Percentiles rank a stretch among this genome's conserved stretches.
Conservation (phyloP, 192 early-diverging fungal genomes). For the Geranomyces variabilis region DNA sequence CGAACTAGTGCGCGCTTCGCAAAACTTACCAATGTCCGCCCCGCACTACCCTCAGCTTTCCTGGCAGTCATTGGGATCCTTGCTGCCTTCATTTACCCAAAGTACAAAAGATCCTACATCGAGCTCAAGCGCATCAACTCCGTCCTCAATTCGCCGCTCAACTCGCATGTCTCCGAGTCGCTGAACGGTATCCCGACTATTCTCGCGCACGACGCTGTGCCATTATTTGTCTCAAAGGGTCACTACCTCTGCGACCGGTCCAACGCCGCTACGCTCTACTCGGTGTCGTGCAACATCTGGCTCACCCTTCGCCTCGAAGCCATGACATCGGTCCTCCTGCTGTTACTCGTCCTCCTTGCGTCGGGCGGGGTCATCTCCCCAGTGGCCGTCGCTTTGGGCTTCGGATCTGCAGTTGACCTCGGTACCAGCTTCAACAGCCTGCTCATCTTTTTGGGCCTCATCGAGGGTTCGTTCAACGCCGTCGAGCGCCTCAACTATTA, state of each 20-base stretch:
- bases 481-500: constrained; percentile 59
- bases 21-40: neutral
- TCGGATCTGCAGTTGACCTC: constrained; percentile 6
- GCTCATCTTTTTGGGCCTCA: constrained; percentile 5
- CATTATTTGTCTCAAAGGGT: neutral
- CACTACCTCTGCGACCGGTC: neutral
- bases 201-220: neutral
- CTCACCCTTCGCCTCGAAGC: constrained; percentile 27
- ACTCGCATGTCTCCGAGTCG: constrained; percentile 34
- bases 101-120: constrained; percentile 27
- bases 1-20: no score
- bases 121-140: no score
- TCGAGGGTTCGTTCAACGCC: constrained; percentile 41
- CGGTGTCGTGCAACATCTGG: constrained; percentile 20
- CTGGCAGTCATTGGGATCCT: constrained; percentile 42
- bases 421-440: neutral
- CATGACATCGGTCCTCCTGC: neutral
- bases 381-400: neutral
- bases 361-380: neutral
- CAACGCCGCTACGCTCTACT: constrained; percentile 11
- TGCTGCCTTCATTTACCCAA: neutral
- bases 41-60: constrained; percentile 46
- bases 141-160: constrained; percentile 21
- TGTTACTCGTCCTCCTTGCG: neutral
- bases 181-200: constrained; percentile 38